These are phyloP conservation scores for Dioszegia hungarica DNA, from an alignment of 768 basidiomycete genomes.

Conservation along the genomic window DNA sequence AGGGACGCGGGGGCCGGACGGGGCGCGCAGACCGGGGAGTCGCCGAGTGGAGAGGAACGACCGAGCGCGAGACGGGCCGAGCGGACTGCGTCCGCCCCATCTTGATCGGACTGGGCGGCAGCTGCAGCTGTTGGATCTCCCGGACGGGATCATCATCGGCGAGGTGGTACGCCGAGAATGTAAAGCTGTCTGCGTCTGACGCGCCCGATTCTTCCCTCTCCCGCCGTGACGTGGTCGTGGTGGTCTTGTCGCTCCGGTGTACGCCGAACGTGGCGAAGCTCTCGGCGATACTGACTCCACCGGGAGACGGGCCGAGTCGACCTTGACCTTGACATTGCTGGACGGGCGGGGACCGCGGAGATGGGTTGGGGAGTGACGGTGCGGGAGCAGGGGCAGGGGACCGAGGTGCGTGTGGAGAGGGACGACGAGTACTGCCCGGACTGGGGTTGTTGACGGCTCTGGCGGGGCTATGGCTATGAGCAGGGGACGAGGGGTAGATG, in stretches of 20 bases:
- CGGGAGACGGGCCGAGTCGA: neutral
- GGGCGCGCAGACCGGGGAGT: no score
- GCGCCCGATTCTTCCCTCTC: neutral
- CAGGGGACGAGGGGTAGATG: neutral
- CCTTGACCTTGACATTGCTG: neutral
- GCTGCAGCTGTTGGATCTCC: no score
- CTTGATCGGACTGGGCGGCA: no score
- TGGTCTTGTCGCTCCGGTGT: neutral
- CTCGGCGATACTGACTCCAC: neutral
- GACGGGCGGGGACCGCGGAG: neutral
- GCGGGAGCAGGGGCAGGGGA: no score
- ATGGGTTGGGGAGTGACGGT: neutral
- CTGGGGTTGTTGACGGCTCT: no score
- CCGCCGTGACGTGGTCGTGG: neutral
- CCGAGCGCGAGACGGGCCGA: no score
- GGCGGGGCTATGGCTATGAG: no score
- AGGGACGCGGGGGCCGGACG: no score
- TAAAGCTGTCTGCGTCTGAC: neutral
- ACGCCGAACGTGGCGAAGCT: conserved; percentile 4
- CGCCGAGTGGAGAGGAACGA: no score
- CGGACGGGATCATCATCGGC: conserved; percentile 10
- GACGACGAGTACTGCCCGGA: neutral
- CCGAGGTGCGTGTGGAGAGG: neutral
- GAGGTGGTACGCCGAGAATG: conserved; percentile 5
- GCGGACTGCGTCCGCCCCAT: no score